phyloP scores from a whole-genome alignment of 169 alveolate species.

The Perkinsus olseni region DNA sequence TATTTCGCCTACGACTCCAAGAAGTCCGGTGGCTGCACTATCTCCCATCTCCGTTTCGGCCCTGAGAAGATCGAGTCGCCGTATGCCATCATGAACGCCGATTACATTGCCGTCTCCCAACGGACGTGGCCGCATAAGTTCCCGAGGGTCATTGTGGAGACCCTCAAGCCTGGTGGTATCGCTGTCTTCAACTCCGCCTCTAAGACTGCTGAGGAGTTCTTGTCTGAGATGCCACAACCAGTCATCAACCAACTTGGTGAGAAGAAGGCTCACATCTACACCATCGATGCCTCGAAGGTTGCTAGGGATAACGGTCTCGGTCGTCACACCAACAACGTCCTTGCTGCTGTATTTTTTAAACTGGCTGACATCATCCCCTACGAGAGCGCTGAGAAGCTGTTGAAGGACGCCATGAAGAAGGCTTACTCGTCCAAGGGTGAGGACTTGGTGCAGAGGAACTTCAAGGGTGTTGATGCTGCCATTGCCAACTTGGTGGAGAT shows the following conservation, averaged over 20 bases:
- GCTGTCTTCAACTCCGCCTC: conserved; percentile 48
- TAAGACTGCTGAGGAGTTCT: conserved; percentile 22
- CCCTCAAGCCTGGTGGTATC: conserved; percentile 37
- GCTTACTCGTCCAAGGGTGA: conserved; percentile 48
- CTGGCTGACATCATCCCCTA: conserved; percentile 39
- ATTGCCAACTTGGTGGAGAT: conserved; percentile 22
- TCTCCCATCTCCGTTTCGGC: conserved; percentile 49
- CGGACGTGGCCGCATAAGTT: conserved; percentile 20
- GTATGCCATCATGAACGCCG: conserved; percentile 31
- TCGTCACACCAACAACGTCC: conserved; percentile 40
- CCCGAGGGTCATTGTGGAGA: not conserved
- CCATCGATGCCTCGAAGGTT: conserved; percentile 41
- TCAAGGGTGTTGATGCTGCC: conserved; percentile 32
- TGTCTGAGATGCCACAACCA: conserved; percentile 17
- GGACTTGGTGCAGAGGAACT: conserved; percentile 28
- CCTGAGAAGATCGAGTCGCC: conserved; percentile 44
- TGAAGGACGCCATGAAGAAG: conserved; percentile 46
- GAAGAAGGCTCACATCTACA: conserved; percentile 32
- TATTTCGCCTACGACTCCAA: conserved; percentile 50
- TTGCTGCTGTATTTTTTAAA: conserved; percentile 37
- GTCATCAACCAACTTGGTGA: conserved; percentile 20
- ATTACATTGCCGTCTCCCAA: conserved; percentile 51
- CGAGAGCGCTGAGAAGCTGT: conserved; percentile 30
- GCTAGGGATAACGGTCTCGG: conserved; percentile 41
- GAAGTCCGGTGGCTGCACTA: conserved; percentile 52